Base-by-base conservation (phyloP, 2,329 filamentous ascomycete species). In the Nigrospora sphaerica region DNA sequence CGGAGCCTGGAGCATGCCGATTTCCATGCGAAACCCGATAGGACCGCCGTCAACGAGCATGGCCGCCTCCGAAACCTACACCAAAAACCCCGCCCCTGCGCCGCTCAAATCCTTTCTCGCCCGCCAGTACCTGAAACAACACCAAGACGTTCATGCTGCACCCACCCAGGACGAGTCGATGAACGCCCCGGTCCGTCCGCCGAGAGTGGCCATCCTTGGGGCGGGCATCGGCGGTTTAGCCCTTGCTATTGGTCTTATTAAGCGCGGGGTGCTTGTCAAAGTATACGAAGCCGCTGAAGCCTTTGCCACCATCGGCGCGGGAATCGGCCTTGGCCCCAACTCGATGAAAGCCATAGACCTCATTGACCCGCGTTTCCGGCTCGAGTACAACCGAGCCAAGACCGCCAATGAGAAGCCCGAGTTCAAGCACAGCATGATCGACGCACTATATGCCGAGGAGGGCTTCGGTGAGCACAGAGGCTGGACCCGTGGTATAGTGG, bases 261-360 rank as follows among this genome's bases (percentile, higher is more conserved):
- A 58, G 33, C 54, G 56, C 31, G 52, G 55, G 18, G 49, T 62
- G 4, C 49, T 53, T 7, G 58, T 56, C 14, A 58, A 53, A 3
- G 49, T 62, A 12, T 62, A 61, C 39, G 60, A 62, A 38, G 52
- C 57, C 6, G 53, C 55, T n/a, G 39, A 50, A 6, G 37, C 49
- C 35, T 62, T 56, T 42, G 57, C 54, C 7, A 45, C 47, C 32
- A 46, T 59, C n/a, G 60, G 60, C 7, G 60, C 64, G 3, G 63
- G 64, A 12, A 61, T 67, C 18, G 63, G 64, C 32, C 46, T 71
- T 10, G 68, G 63, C 1, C 68, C 68, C 7, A 73, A 72, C 53
- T 61, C 65, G 6, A 49, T 72, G 17, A 57, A 57, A 13, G 65
- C 66, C 2, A 71, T 72, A 59, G 64, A 68, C 42, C 54, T 69